These are phyloP conservation scores for Suillus decipiens DNA, from an alignment of 768 basidiomycete genomes.

Conservation along the genomic window DNA sequence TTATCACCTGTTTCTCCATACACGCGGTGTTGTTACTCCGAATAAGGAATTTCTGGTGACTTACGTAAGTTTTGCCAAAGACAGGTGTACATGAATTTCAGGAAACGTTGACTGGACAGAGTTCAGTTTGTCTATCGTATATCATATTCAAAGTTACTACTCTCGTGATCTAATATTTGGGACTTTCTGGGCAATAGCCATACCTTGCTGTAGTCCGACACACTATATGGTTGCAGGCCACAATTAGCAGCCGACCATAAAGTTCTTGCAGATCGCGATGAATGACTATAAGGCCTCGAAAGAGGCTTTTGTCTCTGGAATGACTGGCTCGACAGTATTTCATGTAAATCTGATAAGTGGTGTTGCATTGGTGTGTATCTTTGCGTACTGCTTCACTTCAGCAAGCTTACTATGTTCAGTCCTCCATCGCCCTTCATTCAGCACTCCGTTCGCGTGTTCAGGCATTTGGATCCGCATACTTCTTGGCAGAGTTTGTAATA, in stretches of 20 bases:
- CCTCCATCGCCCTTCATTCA: conserved; percentile 72
- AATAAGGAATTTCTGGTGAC: too few species aligned
- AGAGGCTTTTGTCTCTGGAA: conserved; percentile 79
- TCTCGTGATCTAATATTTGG: too few species aligned
- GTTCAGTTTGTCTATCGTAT: too few species aligned
- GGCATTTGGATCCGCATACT: conserved; percentile 36
- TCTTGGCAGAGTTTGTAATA: conserved; percentile 57
- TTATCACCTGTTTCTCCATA: too few species aligned
- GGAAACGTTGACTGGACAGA: too few species aligned
- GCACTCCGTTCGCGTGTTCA: conserved; percentile 53
- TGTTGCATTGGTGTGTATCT: conserved; percentile 57
- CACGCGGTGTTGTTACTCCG: too few species aligned
- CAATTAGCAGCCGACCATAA: background rate
- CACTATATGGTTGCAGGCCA: background rate
- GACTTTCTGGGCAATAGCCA: background rate
- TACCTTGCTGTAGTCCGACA: background rate
- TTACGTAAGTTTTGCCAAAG: too few species aligned
- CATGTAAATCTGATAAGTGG: conserved; percentile 71
- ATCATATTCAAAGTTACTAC: too few species aligned
- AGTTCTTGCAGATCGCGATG: conserved; percentile 17
- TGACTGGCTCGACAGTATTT: conserved; percentile 65
- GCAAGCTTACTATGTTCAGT: conserved; percentile 43
- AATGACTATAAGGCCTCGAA: conserved; percentile 71
- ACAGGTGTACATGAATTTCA: too few species aligned
- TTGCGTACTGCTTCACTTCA: conserved; percentile 1